These are phyloP conservation scores for Polytrichum formosum DNA, from an alignment of 225 moss, liverwort and hornwort genomes.

Conservation along the genomic window DNA sequence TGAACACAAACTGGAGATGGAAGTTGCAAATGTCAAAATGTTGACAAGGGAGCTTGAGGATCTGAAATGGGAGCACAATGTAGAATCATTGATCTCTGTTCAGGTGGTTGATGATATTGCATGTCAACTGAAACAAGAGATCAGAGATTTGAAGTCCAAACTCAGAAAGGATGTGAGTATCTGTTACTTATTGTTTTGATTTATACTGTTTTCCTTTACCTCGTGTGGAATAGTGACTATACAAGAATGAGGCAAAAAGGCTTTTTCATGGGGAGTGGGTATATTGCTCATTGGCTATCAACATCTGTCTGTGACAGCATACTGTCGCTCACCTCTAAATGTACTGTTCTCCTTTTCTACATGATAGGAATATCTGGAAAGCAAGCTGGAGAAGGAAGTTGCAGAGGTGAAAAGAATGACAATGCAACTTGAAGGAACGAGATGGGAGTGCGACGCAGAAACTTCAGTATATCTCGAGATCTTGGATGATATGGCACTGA, in stretches of 20 bases:
- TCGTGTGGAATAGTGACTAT: too few relatives aligned
- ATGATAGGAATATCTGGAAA: constrained; percentile 19
- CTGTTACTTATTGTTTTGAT: not conserved
- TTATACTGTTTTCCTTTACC: too few relatives aligned
- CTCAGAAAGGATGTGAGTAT: constrained; percentile 11
- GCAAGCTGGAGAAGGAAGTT: constrained; percentile 17
- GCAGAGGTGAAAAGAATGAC: constrained; percentile 2
- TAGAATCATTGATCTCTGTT: constrained; percentile 26
- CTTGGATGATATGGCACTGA: constrained; percentile 8
- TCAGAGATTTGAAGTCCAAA: constrained; percentile 13
- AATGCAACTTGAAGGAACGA: constrained; percentile 17
- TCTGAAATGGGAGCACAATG: constrained; percentile 13
- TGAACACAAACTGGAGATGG: constrained; percentile 11
- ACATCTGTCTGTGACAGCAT: too few relatives aligned
- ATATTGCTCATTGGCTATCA: too few relatives aligned
- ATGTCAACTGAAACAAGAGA: constrained; percentile 15
- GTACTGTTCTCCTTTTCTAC: not conserved
- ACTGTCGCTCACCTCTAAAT: too few relatives aligned
- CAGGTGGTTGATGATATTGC: constrained; percentile 14
- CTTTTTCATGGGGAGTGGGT: too few relatives aligned
- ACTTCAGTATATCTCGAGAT: constrained; percentile 21
- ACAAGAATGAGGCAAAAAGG: too few relatives aligned
- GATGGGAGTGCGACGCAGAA: constrained; percentile 28
- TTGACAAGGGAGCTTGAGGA: constrained; percentile 11
- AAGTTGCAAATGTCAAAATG: constrained; percentile 15